Base-by-base conservation (phyloP, 2,329 filamentous ascomycete genomes). In the Boeremia lycopersici region DNA sequence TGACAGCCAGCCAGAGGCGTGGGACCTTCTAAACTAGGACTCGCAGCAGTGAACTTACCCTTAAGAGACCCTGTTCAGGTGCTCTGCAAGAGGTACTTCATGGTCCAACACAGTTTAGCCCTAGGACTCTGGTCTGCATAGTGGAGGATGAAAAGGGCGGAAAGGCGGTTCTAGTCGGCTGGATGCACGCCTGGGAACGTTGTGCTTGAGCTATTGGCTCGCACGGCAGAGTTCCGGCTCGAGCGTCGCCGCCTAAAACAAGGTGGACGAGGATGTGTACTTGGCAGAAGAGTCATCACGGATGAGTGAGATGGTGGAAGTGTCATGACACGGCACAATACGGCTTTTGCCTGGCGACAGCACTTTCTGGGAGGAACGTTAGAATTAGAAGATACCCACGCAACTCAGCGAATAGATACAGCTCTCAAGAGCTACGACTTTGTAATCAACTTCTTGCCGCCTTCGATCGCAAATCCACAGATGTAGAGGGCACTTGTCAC, bases 101-200 rank as follows among this genome's bases (percentile, higher is more conserved):
- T 71, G 73, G 72, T 75, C 70, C 71, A 69, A 55, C n/a, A 63
- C 61, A 62, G 63, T 71, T 68, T 64, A 63, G 69, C 73, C 72
- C 71, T 76, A 64, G 73, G 71, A 76, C 73, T 74, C 64, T 56
- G 67, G 63, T 61, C 50, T 63, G 64, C 65, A 64, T 57, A 57
- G 66, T 52, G 56, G 33, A 25, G 30, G 13, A 60, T 55, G 62
- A 46, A 48, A 65, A 63, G 65, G 47, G 50, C 43, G 59, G 41
- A 61, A 53, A 31, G 31, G 48, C 42, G 26, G n/a, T 4, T 12
- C 29, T 8, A 39, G 56, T 61, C 60, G 60, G 73, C 71, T 76
- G 28, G 73, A 75, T 76, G 73, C 73, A 70, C 71, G 63, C 68
- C 55, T 45, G 45, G 42, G 53, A 58, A 42, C 43, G 15, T 33